A percentile compares a stretch with the other conserved stretches of the same genome.
Evolutionary conservation across 768 basidiomycete genomes (phyloP).

Genomic region (Mrakia hoshinonis): DNA sequence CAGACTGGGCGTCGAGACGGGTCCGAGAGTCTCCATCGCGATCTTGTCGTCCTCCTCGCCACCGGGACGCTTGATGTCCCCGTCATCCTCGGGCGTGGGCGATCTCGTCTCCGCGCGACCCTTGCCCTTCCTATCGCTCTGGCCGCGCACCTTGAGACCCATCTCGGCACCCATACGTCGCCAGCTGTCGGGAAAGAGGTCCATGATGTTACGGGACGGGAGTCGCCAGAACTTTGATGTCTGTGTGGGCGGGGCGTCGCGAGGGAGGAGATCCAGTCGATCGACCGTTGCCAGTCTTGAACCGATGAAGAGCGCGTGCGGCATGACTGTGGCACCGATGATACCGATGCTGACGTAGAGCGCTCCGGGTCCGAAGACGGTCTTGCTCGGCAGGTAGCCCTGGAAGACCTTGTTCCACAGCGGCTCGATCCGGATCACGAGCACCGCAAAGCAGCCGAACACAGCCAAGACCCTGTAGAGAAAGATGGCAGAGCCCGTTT

Average conservation of each 20-base stretch:
- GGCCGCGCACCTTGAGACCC: not conserved
- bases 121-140: slow-evolving; percentile 2
- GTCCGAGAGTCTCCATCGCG: not conserved
- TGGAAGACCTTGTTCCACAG: slow-evolving; percentile 65
- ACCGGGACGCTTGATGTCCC: not conserved
- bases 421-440: slow-evolving; percentile 62
- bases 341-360: slow-evolving; percentile 28
- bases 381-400: slow-evolving; percentile 66
- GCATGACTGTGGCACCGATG: slow-evolving; percentile 71
- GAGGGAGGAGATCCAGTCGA: slow-evolving; percentile 44
- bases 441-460: slow-evolving; percentile 65
- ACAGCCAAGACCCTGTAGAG: slow-evolving; percentile 49
- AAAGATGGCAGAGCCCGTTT: too few species aligned
- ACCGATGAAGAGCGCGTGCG: slow-evolving; percentile 83
- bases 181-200: slow-evolving; percentile 18
- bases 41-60: slow-evolving; percentile 26
- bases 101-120: not conserved
- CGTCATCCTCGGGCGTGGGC: not conserved
- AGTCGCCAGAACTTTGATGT: slow-evolving; percentile 1
- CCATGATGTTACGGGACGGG: slow-evolving; percentile 10
- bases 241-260: not conserved
- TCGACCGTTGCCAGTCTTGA: slow-evolving; percentile 78
- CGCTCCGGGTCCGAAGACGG: slow-evolving; percentile 50
- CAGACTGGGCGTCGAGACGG: not conserved
- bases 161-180: not conserved